Percentiles rank a stretch among this genome's conserved stretches.
phyloP scores from a whole-genome alignment of 768 basidiomycete species.

The Mycena alexandri region DNA sequence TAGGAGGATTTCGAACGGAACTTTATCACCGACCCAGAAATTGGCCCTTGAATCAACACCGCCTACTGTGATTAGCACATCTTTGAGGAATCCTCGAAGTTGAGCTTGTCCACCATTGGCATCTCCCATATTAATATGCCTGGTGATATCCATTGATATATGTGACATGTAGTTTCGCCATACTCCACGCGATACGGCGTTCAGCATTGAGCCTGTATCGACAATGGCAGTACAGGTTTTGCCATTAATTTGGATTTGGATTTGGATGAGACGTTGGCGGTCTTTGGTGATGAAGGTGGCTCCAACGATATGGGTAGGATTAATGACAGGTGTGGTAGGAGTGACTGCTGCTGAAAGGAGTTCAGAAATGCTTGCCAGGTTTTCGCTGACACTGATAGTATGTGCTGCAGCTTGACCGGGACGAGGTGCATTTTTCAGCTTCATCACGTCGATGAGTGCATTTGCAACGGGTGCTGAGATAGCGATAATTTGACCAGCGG shows the following conservation, averaged over 20 bases:
- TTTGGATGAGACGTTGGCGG: conserved; percentile 10
- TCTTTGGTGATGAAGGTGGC: conserved; percentile 18
- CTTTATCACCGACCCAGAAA: conserved; percentile 39
- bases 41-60: conserved; percentile 32
- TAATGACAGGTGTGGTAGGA: too few relatives aligned
- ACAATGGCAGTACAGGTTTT: conserved; percentile 18
- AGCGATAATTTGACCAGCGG: conserved; percentile 12
- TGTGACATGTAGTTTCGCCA: conserved; percentile 17
- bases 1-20: conserved; percentile 37
- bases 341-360: too few relatives aligned
- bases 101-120: conserved; percentile 38
- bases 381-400: too few relatives aligned
- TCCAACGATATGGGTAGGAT: too few relatives aligned
- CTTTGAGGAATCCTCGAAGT: conserved; percentile 33
- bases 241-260: conserved; percentile 16
- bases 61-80: conserved; percentile 37
- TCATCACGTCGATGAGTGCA: not conserved
- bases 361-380: too few relatives aligned
- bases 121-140: conserved; percentile 35
- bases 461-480: not conserved
- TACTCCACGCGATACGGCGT: conserved; percentile 9
- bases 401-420: too few relatives aligned
- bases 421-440: too few relatives aligned
- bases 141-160: conserved; percentile 26
- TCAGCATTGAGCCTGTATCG: conserved; percentile 29